Percentiles rank a stretch among this genome's conserved stretches.
Evolutionary conservation across 75 land plant species (phyloP).

Genomic region (Cryptomeria japonica): DNA sequence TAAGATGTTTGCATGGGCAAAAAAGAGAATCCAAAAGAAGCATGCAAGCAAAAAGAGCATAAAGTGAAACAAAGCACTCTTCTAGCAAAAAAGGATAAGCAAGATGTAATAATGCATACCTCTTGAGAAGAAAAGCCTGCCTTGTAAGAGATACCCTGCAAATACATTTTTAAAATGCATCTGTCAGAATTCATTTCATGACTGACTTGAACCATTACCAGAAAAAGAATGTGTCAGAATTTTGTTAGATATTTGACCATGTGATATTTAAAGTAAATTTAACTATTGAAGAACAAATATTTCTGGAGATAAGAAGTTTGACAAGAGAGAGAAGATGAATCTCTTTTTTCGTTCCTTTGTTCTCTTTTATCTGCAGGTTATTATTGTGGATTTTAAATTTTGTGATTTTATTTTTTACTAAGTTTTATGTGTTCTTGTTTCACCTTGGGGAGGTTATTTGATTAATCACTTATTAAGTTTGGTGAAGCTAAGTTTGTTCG

Average conservation of each 20-base stretch:
- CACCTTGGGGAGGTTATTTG: not conserved
- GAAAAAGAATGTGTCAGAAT: not conserved
- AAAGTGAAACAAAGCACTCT: not conserved
- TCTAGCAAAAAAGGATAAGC: not conserved
- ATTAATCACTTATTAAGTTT: not conserved
- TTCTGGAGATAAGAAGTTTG: not conserved
- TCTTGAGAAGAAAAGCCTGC: constrained; percentile 1
- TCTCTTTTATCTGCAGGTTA: not conserved
- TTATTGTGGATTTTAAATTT: not conserved
- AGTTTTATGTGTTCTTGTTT: not conserved
- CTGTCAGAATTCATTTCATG: not conserved
- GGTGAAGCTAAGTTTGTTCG: not conserved
- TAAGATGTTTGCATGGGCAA: not conserved
- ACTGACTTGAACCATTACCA: not conserved
- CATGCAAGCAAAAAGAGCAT: not conserved
- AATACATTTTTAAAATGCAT: not conserved
- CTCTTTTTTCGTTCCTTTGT: not conserved
- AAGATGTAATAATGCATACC: not conserved
- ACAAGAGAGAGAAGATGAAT: not conserved
- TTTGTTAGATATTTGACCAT: constrained; percentile 1
- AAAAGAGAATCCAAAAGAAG: not conserved
- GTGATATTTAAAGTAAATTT: not conserved
- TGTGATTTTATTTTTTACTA: not conserved
- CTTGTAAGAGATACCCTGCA: constrained; percentile 10
- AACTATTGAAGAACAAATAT: not conserved